Percentiles rank a stretch among this genome's conserved stretches.
phyloP scores from a whole-genome alignment of 345 rosid genomes.

The Rhizophora apiculata region DNA sequence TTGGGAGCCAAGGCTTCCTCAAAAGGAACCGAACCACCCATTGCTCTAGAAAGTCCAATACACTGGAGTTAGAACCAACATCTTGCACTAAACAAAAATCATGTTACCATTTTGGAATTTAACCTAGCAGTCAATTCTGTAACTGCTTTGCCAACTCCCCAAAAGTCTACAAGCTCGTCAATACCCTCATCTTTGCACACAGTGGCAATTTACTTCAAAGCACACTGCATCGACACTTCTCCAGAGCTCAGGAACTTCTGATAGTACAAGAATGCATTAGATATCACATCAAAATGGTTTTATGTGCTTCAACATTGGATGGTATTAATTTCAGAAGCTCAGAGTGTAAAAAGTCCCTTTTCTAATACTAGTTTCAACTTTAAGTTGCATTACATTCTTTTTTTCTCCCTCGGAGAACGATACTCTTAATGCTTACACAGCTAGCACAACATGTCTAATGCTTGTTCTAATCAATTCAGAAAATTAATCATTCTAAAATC shows the following conservation, averaged over 20 bases:
- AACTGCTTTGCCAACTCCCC: slow-evolving; percentile 96
- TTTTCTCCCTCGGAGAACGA: background rate
- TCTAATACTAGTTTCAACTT: background rate
- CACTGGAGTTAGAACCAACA: slow-evolving; percentile 7
- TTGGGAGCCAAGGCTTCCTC: slow-evolving; percentile 92
- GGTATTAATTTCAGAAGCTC: no score
- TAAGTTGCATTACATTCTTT: background rate
- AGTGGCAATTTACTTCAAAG: slow-evolving; percentile 95
- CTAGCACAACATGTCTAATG: no score
- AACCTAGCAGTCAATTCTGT: slow-evolving; percentile 96
- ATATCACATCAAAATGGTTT: background rate
- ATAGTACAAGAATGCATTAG: slow-evolving; percentile 19
- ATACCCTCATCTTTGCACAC: slow-evolving; percentile 94
- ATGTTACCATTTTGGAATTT: slow-evolving; percentile 6
- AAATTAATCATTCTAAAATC: background rate
- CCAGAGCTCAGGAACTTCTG: slow-evolving; percentile 78
- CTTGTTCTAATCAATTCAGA: no score
- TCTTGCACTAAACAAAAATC: background rate
- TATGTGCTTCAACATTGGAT: no score
- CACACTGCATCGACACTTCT: slow-evolving; percentile 71
- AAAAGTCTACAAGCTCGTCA: slow-evolving; percentile 93
- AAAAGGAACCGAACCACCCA: slow-evolving; percentile 94
- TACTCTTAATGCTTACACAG: background rate
- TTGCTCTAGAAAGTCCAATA: slow-evolving; percentile 53
- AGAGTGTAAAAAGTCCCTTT: background rate